These are phyloP conservation scores for Mycena sanguinolenta DNA, from an alignment of 768 basidiomycete genomes.

Conservation along the genomic window DNA sequence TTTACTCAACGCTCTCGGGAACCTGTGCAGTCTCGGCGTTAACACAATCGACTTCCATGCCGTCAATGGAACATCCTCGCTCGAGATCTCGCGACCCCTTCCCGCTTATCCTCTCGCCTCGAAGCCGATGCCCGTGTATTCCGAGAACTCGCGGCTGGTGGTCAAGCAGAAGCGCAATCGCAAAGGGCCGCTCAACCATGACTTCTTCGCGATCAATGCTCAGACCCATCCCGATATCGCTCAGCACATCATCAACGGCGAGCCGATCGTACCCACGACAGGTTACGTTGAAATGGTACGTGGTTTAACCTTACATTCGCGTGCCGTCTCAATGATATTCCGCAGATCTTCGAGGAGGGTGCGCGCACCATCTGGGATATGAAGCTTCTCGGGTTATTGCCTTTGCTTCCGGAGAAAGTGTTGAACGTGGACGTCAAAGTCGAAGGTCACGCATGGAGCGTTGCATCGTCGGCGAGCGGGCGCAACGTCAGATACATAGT, in stretches of 20 bases:
- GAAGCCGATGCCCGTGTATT: constrained; percentile 41
- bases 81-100: constrained; percentile 28
- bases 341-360: constrained; percentile 36
- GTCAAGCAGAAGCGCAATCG: constrained; percentile 41
- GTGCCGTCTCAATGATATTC: constrained; percentile 36
- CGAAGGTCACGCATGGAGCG: constrained; percentile 33
- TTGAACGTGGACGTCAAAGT: constrained; percentile 36
- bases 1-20: constrained; percentile 47
- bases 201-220: constrained; percentile 51
- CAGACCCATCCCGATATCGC: constrained; percentile 52
- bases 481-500: constrained; percentile 14
- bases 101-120: constrained; percentile 50
- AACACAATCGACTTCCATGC: constrained; percentile 48
- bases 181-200: constrained; percentile 53
- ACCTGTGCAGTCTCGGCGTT: constrained; percentile 44
- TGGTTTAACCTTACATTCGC: background rate
- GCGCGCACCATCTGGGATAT: constrained; percentile 39
- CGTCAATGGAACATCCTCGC: constrained; percentile 42
- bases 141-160: constrained; percentile 20
- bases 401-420: constrained; percentile 41
- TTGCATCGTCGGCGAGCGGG: constrained; percentile 20
- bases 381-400: constrained; percentile 42
- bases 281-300: constrained; percentile 53
- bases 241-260: constrained; percentile 55
- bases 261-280: constrained; percentile 58